Base-by-base conservation (phyloP, 2,329 filamentous ascomycete species). In the Fusarium sororula region DNA sequence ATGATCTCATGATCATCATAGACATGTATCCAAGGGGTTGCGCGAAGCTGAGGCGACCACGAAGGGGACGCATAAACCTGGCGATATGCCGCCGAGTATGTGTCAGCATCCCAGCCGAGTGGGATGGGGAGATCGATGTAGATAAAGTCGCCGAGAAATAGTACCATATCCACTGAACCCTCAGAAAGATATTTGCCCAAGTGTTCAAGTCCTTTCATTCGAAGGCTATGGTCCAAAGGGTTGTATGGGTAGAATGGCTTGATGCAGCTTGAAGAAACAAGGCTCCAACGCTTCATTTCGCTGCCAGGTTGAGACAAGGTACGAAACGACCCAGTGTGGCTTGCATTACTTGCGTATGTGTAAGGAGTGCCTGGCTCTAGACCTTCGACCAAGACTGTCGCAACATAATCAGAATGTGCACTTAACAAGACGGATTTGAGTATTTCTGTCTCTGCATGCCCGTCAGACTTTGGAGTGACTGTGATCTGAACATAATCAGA, bases 1-100 rank as follows among this genome's bases (percentile, higher is more conserved):
- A 55, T 60, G 12, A 60, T 60, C n/a, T 60, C 57, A 12, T 60
- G 57, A 13, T 42, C 57, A 9, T 60, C 57, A 18, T 60, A 60
- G 14, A 60, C 57, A 20, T 60, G 37, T 20, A 60, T 15, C 57
- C 47, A 60, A 3, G 47, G 28, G 6, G 32, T 22, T 14, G 37
- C 3, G 1, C n/a, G 47, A 17, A 55, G 45, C 1, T 15, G n/a
- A 4, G 57, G 2, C 1, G 47, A 35, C 57, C 57, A 60, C 7
- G 57, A 60, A 1, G 47, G 47, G 5, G 57, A 60, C 2, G 57
- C 57, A 41, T 60, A 60, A 2, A 60, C 35, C 13, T 60, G 57
- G 5, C 57, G 47, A 20, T 60, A 54, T 22, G 57, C 57, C 1
- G 10, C 15, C 3, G 57, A 26, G 14, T 60, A 60, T 24, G 37